phyloP scores from a whole-genome alignment of 2,329 filamentous ascomycete species.

The Epichloe gansuensis region DNA sequence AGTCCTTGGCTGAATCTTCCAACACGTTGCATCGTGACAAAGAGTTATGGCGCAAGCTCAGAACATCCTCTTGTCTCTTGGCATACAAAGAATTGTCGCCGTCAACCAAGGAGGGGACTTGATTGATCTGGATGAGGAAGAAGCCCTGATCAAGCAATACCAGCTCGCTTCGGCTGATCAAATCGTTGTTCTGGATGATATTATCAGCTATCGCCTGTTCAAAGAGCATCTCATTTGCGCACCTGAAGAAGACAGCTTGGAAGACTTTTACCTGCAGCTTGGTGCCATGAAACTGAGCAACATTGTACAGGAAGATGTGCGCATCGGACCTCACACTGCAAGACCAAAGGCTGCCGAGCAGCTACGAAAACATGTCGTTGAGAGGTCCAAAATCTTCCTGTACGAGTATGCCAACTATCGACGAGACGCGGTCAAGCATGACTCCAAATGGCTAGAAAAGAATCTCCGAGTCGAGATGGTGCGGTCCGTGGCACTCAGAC shows the following conservation, averaged over 20 bases:
- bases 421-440: conserved; percentile 68
- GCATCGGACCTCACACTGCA: conserved; percentile 52
- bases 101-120: conserved; percentile 35
- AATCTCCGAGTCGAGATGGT: conserved; percentile 70
- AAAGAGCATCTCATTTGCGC: conserved; percentile 74
- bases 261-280: conserved; percentile 72
- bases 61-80: conserved; percentile 62
- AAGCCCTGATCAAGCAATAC: conserved; percentile 61
- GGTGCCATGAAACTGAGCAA: conserved; percentile 66
- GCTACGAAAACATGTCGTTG: conserved; percentile 70
- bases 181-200: conserved; percentile 76
- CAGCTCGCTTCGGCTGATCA: conserved; percentile 59
- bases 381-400: conserved; percentile 80
- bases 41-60: conserved; percentile 65
- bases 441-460: conserved; percentile 82
- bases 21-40: conserved; percentile 64
- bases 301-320: conserved; percentile 66
- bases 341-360: conserved; percentile 58
- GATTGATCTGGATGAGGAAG: conserved; percentile 44
- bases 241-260: conserved; percentile 78
- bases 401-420: conserved; percentile 63
- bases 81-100: conserved; percentile 63
- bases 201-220: conserved; percentile 80
- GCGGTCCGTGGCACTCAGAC: conserved; percentile 62
- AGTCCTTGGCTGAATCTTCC: conserved; percentile 65